Evolutionary conservation across 2,329 filamentous ascomycete genomes (phyloP), one percentile per base, ranked within the genome.

Genomic region (Zarea fungicola): DNA sequence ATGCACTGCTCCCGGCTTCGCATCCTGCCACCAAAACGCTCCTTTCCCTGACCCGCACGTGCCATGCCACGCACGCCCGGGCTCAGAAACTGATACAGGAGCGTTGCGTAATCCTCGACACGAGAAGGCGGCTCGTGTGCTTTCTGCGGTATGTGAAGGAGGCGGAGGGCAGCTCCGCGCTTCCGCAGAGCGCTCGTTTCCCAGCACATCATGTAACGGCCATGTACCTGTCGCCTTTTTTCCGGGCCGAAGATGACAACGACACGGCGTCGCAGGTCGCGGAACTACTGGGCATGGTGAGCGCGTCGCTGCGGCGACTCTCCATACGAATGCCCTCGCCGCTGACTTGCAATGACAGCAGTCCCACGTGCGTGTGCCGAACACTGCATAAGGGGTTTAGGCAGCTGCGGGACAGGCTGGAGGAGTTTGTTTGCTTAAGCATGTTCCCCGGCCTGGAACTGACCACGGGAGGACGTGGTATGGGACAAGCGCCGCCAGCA

Each of bases 361-460:
- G n/a, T n/a, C n/a, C n/a, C 65, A 68, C 49, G 56, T 69, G 59
- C 58, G 58, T 49, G 62, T 72, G 37, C 62, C 66, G 32, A 62
- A 58, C 23, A 68, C 64, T 78, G 7, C 66, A 67, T 10, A 64
- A 71, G n/a, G 74, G 71, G 0, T 75, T 78, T 49, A 57, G 63
- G 54, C 58, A 65, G 39, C 65, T 78, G 0, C 59, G 65, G 32
- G 29, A 22, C 21, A 60, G 55, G 26, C 61, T 78, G 8, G 70
- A 77, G 49, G 72, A 77, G 54, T 73, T 78, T 48, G 68, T 71
- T 35, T 73, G 69, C 55, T 62, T 75, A 18, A 65, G 64, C 7
- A 72, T 76, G 42, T 74, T 76, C 52, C 65, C 74, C 5, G 16
- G 32, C 35, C 35, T 32, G 23, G 32, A 40, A 11, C 25, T 47